Evolutionary conservation across 257 asterid genomes (phyloP), one percentile per base, ranked within the genome.

Genomic region (Craterostigma plantagineum): DNA sequence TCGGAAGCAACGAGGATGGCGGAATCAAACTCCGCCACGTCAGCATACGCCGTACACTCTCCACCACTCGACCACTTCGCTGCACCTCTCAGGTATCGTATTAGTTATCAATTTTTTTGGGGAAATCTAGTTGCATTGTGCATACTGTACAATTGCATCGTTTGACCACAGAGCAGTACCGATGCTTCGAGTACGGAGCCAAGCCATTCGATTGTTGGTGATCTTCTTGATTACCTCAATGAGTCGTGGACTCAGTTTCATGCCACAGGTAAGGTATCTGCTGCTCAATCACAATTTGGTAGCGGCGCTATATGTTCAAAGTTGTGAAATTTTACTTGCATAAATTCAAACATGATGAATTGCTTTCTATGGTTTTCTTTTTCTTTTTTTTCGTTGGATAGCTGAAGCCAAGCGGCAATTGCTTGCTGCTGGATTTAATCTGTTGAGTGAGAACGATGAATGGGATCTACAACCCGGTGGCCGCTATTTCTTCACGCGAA

Each of bases 211-310:
- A 67, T 90, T 44, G 92, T 90, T 39, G 69, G 78, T 10, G 94
- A 79, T 59, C 75, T 90, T 53, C 63, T 83, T 61, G 95, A 90
- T 48, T 90, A 74, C 70, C 95, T 90, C 41, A 90, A 90, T 38
- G 93, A 90, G 65, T 90, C 93, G 1, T 90, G 98, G 95, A 90
- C 95, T 34, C 98, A 79, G 46, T 90, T 90, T 62, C 95, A 90
- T 59, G 98, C 98, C 50, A 83, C 98, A 40, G 95, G 98, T 90
- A 64, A 38, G 10, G 12, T 35, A 12, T 36, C 33, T 52, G 6
- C 35, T 52, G 42, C 7, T 51, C 34, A 10, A 16, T 37, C 33
- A 38, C 7, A 0, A 6, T 40, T 2, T 8, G 10, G 13, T 16
- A 10, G 4, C 12, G 13, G 14, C 10, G 45, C 10, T 1, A 7